Evolutionary conservation across 1,284 basidiomycete genomes (phyloP).

Genomic region (Lentinula novae-zelandiae): DNA sequence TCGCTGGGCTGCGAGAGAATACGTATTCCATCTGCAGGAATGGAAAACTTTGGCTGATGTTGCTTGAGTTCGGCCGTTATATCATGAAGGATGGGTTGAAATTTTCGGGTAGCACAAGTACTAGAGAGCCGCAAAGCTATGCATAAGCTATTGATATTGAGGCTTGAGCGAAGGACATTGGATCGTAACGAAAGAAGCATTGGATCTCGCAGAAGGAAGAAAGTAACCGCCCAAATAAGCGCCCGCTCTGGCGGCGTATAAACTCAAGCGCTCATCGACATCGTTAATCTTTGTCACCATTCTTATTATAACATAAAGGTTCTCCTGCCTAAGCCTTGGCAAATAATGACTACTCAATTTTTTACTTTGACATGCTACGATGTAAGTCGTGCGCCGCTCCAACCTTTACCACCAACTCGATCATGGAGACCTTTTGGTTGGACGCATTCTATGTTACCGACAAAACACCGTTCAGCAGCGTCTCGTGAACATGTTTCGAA

Average conservation of each 20-base stretch:
- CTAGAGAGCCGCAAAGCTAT: neutral
- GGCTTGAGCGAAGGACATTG: neutral
- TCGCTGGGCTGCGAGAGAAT: conserved; percentile 36
- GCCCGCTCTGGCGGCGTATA: too few species aligned
- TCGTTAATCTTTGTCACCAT: too few species aligned
- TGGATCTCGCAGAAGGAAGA: neutral
- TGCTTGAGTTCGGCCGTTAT: conserved; percentile 31
- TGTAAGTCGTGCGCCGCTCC: too few species aligned
- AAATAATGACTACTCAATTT: too few species aligned
- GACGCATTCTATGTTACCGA: neutral
- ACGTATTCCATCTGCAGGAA: conserved; percentile 31
- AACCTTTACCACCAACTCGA: too few species aligned
- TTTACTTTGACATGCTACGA: too few species aligned
- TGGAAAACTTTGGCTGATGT: conserved; percentile 36
- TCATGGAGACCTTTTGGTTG: too few species aligned
- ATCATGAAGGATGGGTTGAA: conserved; percentile 15
- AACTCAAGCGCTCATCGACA: too few species aligned
- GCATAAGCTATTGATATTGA: neutral
- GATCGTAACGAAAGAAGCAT: neutral
- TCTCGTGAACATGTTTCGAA: neutral
- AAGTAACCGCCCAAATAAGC: neutral
- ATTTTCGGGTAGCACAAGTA: neutral
- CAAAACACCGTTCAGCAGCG: neutral
- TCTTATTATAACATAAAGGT: too few species aligned
- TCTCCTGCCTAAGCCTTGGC: too few species aligned